phyloP scores from a whole-genome alignment of 2,329 filamentous ascomycete genomes.

The Fusarium sp. region DNA sequence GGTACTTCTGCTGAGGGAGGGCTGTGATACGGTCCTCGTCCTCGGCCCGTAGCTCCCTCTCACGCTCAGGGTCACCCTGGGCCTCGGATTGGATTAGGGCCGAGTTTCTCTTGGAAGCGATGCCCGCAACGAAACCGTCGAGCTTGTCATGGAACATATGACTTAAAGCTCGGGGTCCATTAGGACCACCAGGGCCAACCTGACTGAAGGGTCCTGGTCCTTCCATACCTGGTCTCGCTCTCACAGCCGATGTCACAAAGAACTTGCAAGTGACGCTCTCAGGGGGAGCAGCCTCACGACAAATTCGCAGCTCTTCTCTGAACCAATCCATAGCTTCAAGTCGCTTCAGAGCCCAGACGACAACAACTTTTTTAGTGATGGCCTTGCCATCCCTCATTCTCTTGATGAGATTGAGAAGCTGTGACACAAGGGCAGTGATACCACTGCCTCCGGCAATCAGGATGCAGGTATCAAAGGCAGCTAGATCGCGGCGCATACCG shows the following conservation, averaged over 20 bases:
- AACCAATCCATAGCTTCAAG: constrained; percentile 98
- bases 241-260: constrained; percentile 81
- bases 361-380: constrained; percentile 87
- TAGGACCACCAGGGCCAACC: constrained; percentile 32
- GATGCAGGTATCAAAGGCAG: constrained; percentile 92
- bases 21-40: constrained; percentile 87
- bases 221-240: constrained; percentile 47
- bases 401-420: constrained; percentile 93
- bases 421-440: constrained; percentile 91
- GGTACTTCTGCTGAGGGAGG: constrained; percentile 75
- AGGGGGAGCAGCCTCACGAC: constrained; percentile 86
- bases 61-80: constrained; percentile 79
- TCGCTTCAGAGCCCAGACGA: constrained; percentile 93
- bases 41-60: constrained; percentile 81
- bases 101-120: constrained; percentile 87
- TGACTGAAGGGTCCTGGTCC: constrained; percentile 58
- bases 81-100: constrained; percentile 85
- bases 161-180: constrained; percentile 69
- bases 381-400: constrained; percentile 95
- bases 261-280: constrained; percentile 94
- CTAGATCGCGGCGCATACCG: constrained; percentile 88
- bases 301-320: constrained; percentile 91
- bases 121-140: constrained; percentile 86
- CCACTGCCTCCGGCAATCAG: constrained; percentile 94
- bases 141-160: constrained; percentile 85